Conservation (phyloP, 2,329 filamentous ascomycete genomes). For the Myriosclerotinia scirpicola region DNA sequence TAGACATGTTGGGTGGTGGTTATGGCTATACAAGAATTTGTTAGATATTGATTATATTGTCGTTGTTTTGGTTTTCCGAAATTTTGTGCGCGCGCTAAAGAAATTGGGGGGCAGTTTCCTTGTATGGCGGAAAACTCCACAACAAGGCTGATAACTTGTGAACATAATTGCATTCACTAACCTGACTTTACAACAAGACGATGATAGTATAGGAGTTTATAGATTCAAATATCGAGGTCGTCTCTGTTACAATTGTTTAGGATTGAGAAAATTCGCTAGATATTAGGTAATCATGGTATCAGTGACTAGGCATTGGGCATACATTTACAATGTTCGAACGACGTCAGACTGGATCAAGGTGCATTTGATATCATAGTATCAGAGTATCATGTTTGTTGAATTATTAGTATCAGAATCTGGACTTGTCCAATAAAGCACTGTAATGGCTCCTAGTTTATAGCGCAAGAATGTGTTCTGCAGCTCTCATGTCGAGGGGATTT, state of each 20-base stretch:
- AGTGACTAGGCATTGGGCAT: not conserved
- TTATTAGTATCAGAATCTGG: slow-evolving; percentile 14
- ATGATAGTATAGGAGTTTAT: slow-evolving; percentile 23
- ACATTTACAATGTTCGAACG: slow-evolving; percentile 8
- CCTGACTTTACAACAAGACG: slow-evolving; percentile 25
- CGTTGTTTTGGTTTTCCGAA: slow-evolving; percentile 27
- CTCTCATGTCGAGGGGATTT: slow-evolving; percentile 19
- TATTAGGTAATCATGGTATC: slow-evolving; percentile 26
- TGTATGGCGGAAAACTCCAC: slow-evolving; percentile 9
- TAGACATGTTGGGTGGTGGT: slow-evolving; percentile 73
- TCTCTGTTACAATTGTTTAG: slow-evolving; percentile 25
- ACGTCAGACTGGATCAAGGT: slow-evolving; percentile 16
- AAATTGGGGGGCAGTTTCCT: slow-evolving; percentile 10
- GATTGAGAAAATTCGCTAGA: slow-evolving; percentile 35
- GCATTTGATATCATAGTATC: not conserved
- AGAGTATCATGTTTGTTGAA: slow-evolving; percentile 11
- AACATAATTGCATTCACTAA: slow-evolving; percentile 26
- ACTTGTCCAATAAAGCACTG: slow-evolving; percentile 3
- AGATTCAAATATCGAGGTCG: slow-evolving; percentile 18
- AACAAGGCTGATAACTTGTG: slow-evolving; percentile 15
- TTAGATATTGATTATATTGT: slow-evolving; percentile 32
- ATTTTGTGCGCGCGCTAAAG: slow-evolving; percentile 37
- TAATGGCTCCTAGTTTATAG: slow-evolving; percentile 5
- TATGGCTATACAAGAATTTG: slow-evolving; percentile 35
- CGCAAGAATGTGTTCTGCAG: not conserved